These are phyloP conservation scores for Imleria badia DNA, from an alignment of 768 basidiomycete species.

Conservation along the genomic window DNA sequence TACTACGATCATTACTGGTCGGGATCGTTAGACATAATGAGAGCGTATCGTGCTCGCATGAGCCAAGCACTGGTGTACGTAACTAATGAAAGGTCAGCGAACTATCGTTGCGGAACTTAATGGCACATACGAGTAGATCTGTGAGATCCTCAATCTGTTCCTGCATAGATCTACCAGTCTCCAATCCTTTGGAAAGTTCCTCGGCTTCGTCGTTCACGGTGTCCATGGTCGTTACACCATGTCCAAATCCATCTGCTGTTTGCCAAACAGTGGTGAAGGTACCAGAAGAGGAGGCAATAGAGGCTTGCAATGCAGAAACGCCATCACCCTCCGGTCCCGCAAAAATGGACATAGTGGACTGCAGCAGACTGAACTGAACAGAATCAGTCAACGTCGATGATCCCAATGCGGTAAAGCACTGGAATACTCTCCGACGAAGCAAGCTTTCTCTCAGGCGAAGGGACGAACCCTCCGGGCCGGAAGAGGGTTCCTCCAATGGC, in stretches of 20 bases:
- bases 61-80: constrained; percentile 75
- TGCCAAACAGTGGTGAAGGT: constrained; percentile 86
- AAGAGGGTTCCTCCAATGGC: constrained; percentile 61
- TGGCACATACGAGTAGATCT: constrained; percentile 63
- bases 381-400: constrained; percentile 77
- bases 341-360: constrained; percentile 78
- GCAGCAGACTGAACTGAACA: constrained; percentile 77
- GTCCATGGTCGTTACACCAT: constrained; percentile 79
- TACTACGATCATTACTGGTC: constrained; percentile 42
- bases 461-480: constrained; percentile 44
- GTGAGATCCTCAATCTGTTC: constrained; percentile 82
- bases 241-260: constrained; percentile 84
- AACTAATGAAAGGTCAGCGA: constrained; percentile 18
- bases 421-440: constrained; percentile 80
- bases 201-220: constrained; percentile 46
- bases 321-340: constrained; percentile 84
- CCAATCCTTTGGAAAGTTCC: constrained; percentile 14
- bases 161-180: constrained; percentile 54
- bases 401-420: constrained; percentile 85
- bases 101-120: neutral
- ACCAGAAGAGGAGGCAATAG: constrained; percentile 84
- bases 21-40: constrained; percentile 58
- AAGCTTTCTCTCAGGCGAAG: constrained; percentile 81
- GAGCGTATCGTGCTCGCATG: constrained; percentile 84
- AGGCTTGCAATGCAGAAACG: constrained; percentile 86